These are phyloP conservation scores for Eurotiales sp. DNA, from an alignment of 2,329 filamentous ascomycete species.

Conservation along the genomic window DNA sequence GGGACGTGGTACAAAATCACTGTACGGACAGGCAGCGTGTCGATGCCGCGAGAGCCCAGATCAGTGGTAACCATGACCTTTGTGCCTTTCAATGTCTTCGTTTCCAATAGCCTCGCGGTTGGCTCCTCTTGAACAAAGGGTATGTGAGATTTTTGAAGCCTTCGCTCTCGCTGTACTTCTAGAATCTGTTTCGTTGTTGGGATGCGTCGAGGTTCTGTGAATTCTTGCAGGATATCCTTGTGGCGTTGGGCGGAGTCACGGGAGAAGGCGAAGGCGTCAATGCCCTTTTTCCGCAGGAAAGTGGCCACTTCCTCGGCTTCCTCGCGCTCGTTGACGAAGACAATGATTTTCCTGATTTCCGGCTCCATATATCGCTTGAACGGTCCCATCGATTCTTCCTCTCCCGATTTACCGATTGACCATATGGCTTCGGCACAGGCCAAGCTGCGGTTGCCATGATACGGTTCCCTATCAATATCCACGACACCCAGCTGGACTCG, in stretches of 20 bases:
- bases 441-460: conserved; percentile 85
- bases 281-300: conserved; percentile 78
- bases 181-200: conserved; percentile 35
- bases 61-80: conserved; percentile 95
- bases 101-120: not conserved
- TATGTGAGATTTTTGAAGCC: conserved; percentile 35
- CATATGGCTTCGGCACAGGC: conserved; percentile 95
- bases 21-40: conserved; percentile 84
- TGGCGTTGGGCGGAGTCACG: conserved; percentile 79
- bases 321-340: conserved; percentile 96
- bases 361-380: conserved; percentile 39
- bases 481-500: conserved; percentile 91
- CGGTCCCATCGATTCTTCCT: conserved; percentile 31
- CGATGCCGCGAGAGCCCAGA: conserved; percentile 85
- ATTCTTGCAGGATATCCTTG: conserved; percentile 70
- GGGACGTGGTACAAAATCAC: conserved; percentile 97
- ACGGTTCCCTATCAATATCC: conserved; percentile 87
- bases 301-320: conserved; percentile 75
- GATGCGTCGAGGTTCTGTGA: conserved; percentile 52
- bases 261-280: conserved; percentile 80
- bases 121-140: conserved; percentile 35
- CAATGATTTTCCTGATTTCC: conserved; percentile 78
- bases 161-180: conserved; percentile 27
- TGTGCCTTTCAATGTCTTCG: conserved; percentile 64
- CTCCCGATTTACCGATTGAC: conserved; percentile 79